Conservation (phyloP, 768 basidiomycete genomes). For the Cyclocybe cylindracea region DNA sequence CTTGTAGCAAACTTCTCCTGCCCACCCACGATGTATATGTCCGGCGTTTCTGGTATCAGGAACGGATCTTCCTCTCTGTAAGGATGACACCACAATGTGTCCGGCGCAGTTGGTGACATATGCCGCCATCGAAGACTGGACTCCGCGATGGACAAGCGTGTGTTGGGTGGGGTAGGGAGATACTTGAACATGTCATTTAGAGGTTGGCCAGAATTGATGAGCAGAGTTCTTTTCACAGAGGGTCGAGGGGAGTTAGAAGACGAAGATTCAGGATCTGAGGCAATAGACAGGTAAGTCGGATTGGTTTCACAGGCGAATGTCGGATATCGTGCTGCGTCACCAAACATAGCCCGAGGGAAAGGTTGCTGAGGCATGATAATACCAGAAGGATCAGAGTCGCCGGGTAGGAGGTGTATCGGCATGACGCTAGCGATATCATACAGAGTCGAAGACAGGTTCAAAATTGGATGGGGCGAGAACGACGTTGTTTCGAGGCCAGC, state of each 20-base stretch:
- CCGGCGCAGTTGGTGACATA: slow-evolving; percentile 97
- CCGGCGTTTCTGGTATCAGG: slow-evolving; percentile 80
- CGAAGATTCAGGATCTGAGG: slow-evolving; percentile 29
- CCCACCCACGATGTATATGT: slow-evolving; percentile 91
- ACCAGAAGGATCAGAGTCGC: slow-evolving; percentile 85
- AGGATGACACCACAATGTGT: slow-evolving; percentile 98
- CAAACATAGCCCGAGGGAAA: slow-evolving; percentile 90
- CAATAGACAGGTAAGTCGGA: slow-evolving; percentile 80
- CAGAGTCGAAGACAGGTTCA: slow-evolving; percentile 67
- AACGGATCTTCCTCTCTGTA: slow-evolving; percentile 89
- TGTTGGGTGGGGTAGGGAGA: slow-evolving; percentile 67
- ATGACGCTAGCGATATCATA: slow-evolving; percentile 75
- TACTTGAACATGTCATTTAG: slow-evolving; percentile 97
- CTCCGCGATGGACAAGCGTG: slow-evolving; percentile 73
- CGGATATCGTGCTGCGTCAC: slow-evolving; percentile 55
- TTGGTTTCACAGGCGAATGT: slow-evolving; percentile 85
- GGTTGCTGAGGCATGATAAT: slow-evolving; percentile 92
- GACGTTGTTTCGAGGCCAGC: slow-evolving; percentile 63
- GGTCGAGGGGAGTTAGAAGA: slow-evolving; percentile 16
- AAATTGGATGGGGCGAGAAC: slow-evolving; percentile 77
- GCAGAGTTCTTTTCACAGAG: slow-evolving; percentile 52
- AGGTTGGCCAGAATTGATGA: slow-evolving; percentile 92
- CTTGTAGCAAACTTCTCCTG: slow-evolving; percentile 83
- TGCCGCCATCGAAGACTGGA: slow-evolving; percentile 91
- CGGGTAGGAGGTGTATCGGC: slow-evolving; percentile 88